Base-by-base conservation (phyloP, 495 filamentous ascomycete genomes). In the Penicillium salamii region DNA sequence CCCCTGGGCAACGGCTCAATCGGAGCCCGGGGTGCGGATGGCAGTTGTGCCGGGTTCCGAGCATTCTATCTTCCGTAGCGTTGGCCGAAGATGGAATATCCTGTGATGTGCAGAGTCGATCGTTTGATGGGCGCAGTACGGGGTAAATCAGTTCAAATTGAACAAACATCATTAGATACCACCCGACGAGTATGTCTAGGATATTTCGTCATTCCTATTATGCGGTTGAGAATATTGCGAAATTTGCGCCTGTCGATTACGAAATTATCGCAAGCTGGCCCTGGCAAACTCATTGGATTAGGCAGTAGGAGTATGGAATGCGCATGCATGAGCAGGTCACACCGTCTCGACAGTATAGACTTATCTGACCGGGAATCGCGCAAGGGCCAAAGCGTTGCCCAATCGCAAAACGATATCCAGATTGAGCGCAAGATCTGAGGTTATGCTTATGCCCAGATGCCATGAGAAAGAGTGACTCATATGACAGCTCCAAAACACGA, bases 11-110 rank as follows among this genome's bases (percentile, higher is more conserved):
- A 47, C 53, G 40, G 32, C 34, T 37, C 15, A 17, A 46, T 46
- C 28, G 17, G 15, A 39, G 21, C 38, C n/a, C 54, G 41, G 32
- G 13, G 24, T 46, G 18, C 41, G 53, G 54, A 50, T 26, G 15
- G 35, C 21, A 14, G 21, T 45, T 18, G 50, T 57, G 53, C 57
- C 53, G 57, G 33, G 39, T 7, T 41, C 57, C 53, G 53, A 47
- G 23, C 23, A 26, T 26, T 8, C 23, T 19, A 12, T 29, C 35
- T 45, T 21, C n/a, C n/a, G n/a, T n/a, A n/a, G n/a, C 38, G 26
- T 19, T 35, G 50, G 6, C 53, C 44, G 11, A 14, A 35, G 19
- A 43, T 39, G 50, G 57, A 57, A 51, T 43, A 51, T 48, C 13
- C 24, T 34, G 50, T 41, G 52, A 54, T 18, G 14, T 28, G 44